phyloP scores from a whole-genome alignment of 106 monocot species.

The Posidonia australis region DNA sequence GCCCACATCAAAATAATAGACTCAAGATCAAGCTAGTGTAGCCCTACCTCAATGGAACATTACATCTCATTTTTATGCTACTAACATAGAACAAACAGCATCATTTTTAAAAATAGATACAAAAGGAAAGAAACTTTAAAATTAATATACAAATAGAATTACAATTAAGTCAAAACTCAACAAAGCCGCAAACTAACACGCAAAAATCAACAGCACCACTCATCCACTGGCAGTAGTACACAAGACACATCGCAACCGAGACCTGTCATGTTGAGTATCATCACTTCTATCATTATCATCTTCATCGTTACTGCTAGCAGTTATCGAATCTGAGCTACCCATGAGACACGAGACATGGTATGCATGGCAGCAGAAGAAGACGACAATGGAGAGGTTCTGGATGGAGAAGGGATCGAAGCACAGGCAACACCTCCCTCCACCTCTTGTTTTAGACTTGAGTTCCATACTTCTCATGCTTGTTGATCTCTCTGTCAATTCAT shows the following conservation, averaged over 20 bases:
- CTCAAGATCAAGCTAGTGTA: too few species aligned
- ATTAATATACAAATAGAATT: too few species aligned
- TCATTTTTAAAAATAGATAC: too few species aligned
- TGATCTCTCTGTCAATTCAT: slow-evolving; percentile 13
- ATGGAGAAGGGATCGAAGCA: slow-evolving; percentile 83
- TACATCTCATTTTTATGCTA: too few species aligned
- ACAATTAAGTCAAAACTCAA: too few species aligned
- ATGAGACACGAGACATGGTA: slow-evolving; percentile 69
- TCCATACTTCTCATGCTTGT: slow-evolving; percentile 17
- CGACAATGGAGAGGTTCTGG: slow-evolving; percentile 57
- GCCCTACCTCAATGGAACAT: too few species aligned
- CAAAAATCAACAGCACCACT: background rate
- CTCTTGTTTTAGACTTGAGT: slow-evolving; percentile 64
- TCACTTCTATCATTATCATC: slow-evolving; percentile 32
- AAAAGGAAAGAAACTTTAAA: too few species aligned
- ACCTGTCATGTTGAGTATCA: slow-evolving; percentile 16
- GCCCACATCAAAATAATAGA: too few species aligned
- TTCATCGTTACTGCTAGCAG: slow-evolving; percentile 3
- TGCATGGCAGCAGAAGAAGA: slow-evolving; percentile 91
- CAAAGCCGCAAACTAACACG: too few species aligned
- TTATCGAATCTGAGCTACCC: slow-evolving; percentile 45
- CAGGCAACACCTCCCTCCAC: slow-evolving; percentile 76
- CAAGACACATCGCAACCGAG: slow-evolving; percentile 71
- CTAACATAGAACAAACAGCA: too few species aligned
- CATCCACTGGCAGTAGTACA: slow-evolving; percentile 69